Conservation (phyloP, 1,284 basidiomycete genomes). For the Phaffia rhodozyma region DNA sequence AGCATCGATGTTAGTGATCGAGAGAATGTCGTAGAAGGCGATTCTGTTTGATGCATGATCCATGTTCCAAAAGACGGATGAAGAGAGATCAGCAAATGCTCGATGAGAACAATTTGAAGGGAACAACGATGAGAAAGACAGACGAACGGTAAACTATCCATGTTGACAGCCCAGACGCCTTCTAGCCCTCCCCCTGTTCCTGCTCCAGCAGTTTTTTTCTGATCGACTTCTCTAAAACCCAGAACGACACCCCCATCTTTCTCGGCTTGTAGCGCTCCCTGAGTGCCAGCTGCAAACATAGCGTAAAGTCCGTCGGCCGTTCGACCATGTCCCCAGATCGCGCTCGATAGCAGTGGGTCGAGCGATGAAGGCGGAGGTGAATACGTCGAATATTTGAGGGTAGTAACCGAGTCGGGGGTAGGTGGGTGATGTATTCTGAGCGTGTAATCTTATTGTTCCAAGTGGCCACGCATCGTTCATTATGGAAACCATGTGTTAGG, state of each 20-base stretch:
- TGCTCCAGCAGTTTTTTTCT: neutral
- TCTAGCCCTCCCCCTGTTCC: neutral
- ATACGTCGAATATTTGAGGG: slow-evolving; percentile 9
- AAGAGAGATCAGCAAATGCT: neutral
- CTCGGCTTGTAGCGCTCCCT: neutral
- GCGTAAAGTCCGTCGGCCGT: slow-evolving; percentile 1
- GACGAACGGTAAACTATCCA: slow-evolving; percentile 1
- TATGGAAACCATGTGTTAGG: too few relatives aligned
- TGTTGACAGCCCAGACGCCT: neutral
- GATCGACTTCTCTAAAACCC: too few relatives aligned
- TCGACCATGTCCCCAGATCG: slow-evolving; percentile 1
- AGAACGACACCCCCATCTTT: too few relatives aligned
- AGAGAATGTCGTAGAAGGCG: slow-evolving; percentile 8
- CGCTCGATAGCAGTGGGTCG: neutral
- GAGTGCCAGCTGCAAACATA: slow-evolving; percentile 7
- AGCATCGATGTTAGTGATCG: neutral
- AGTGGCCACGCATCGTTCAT: too few relatives aligned
- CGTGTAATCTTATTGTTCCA: slow-evolving; percentile 2
- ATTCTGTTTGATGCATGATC: neutral
- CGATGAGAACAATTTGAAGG: neutral
- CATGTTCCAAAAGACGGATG: neutral
- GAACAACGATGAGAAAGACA: neutral
- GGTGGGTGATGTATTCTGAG: slow-evolving; percentile 3
- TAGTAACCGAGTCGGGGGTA: neutral
- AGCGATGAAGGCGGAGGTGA: neutral